These are phyloP conservation scores for Corynespora cassiicola DNA, from an alignment of 2,329 filamentous ascomycete species.

Conservation along the genomic window DNA sequence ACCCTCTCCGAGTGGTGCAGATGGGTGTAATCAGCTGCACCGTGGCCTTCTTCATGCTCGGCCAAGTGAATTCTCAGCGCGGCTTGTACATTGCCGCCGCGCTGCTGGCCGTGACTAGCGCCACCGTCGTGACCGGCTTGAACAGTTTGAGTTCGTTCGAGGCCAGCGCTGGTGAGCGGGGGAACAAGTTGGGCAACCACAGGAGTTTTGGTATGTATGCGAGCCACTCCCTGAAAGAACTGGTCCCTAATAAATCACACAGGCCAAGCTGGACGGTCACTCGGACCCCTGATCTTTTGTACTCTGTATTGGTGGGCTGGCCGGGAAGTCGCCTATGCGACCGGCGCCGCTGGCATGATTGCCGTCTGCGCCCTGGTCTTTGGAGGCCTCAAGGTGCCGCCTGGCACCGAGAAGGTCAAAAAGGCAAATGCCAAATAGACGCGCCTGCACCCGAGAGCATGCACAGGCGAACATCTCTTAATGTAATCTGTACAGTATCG, in stretches of 20 bases:
- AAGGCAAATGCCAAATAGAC: slow-evolving; percentile 24
- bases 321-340: slow-evolving; percentile 79
- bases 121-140: slow-evolving; percentile 91
- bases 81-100: slow-evolving; percentile 83
- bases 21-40: slow-evolving; percentile 80
- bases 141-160: slow-evolving; percentile 94
- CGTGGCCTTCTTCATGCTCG: slow-evolving; percentile 79
- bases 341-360: slow-evolving; percentile 82
- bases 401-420: slow-evolving; percentile 40
- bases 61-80: slow-evolving; percentile 69
- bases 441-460: too few relatives aligned
- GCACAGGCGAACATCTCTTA: too few relatives aligned
- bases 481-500: too few relatives aligned
- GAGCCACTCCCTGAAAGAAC: not conserved
- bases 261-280: slow-evolving; percentile 86
- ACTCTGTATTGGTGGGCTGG: slow-evolving; percentile 99
- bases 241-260: slow-evolving; percentile 29
- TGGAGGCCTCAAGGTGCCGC: slow-evolving; percentile 71
- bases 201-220: slow-evolving; percentile 65
- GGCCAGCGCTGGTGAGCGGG: slow-evolving; percentile 78
- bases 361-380: slow-evolving; percentile 76
- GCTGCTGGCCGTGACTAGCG: slow-evolving; percentile 85
- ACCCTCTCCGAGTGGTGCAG: slow-evolving; percentile 80
- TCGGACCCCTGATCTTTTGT: slow-evolving; percentile 90
- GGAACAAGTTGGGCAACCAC: slow-evolving; percentile 84